Base-by-base conservation (phyloP, 129 eudicot species). In the Silybum marianum region DNA sequence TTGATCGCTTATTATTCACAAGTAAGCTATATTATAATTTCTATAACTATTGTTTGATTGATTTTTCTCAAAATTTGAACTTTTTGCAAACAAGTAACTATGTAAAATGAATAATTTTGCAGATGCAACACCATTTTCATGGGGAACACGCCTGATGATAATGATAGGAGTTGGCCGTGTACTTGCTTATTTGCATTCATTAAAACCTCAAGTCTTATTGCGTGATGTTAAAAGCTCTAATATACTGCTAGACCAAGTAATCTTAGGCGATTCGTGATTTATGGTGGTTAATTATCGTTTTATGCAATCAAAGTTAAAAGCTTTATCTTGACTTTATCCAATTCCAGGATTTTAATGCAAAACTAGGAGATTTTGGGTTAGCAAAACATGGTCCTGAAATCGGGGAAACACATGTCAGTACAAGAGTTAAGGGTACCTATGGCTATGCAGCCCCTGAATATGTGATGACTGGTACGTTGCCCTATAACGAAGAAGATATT, bases 171-270 rank as follows among this genome's bases (percentile, higher is more conserved):
- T 78, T 6, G 81, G 78, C 23, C 78, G 74, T 23, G 88, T 76
- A 48, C 82, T 77, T 19, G 26, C 24, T 1, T 76, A 71, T 77
- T 19, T 85, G 80, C 82, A 76, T 71, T 40, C 69, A 6, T 40
- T n/a, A 71, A 36, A 6, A 36, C 7, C 40, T 36, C 10, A 85
- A 63, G 30, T 71, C 72, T 24, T 76, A 0, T 2, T 0, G 7
- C 65, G 51, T 62, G 60, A 4, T 6, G 9, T 80, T 22, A 42
- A 14, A 74, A 1, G 60, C 11, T 0, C 21, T 0, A 1, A 72
- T 71, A 80, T 85, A 34, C 23, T 80, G 23, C 46, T 85, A 12
- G 88, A 80, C 71, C 28, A 79, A 24, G 87, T 78, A 79, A 7
- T 8, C 10, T 72, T 78, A 18, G 1, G 26, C 13, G 19, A 62